These are phyloP conservation scores for Penicillium ucsense DNA, from an alignment of 495 filamentous ascomycete genomes.

Conservation along the genomic window DNA sequence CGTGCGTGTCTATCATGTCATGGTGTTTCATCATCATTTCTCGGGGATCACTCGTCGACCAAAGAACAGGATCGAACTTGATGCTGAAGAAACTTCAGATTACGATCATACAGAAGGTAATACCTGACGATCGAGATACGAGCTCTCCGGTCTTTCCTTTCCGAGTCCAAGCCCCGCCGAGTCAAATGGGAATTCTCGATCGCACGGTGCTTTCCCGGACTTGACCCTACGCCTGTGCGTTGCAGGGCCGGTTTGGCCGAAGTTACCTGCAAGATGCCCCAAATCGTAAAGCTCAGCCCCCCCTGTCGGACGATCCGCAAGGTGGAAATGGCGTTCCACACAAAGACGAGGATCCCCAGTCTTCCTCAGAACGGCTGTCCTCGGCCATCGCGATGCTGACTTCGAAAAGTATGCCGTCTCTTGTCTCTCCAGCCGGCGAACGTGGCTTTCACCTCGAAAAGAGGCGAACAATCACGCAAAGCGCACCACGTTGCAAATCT, in stretches of 20 bases:
- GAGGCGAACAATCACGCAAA: conserved; percentile 1
- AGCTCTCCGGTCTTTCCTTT: too few species aligned
- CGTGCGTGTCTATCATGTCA: not conserved
- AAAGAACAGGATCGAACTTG: too few species aligned
- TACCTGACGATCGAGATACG: too few species aligned
- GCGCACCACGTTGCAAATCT: not conserved
- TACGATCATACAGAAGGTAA: too few species aligned
- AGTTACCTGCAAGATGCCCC: conserved; percentile 19
- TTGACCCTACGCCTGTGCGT: conserved; percentile 12
- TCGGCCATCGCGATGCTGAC: not conserved
- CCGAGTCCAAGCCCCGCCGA: too few species aligned
- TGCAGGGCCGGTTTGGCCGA: conserved; percentile 20
- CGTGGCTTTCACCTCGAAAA: too few species aligned
- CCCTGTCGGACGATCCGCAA: conserved; percentile 12
- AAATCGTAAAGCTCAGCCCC: conserved; percentile 27
- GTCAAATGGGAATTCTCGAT: conserved; percentile 1
- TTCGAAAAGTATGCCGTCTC: not conserved
- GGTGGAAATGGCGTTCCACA: conserved; percentile 5
- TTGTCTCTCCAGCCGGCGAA: not conserved
- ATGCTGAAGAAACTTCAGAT: too few species aligned
- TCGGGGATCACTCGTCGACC: too few species aligned
- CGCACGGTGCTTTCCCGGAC: conserved; percentile 10
- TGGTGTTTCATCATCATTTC: conserved; percentile 7
- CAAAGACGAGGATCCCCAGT: too few species aligned
- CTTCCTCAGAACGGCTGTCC: not conserved